Evolutionary conservation across 257 asterid genomes (phyloP), one percentile per base, ranked within the genome.

Genomic region (Nicotiana obtusifolia): DNA sequence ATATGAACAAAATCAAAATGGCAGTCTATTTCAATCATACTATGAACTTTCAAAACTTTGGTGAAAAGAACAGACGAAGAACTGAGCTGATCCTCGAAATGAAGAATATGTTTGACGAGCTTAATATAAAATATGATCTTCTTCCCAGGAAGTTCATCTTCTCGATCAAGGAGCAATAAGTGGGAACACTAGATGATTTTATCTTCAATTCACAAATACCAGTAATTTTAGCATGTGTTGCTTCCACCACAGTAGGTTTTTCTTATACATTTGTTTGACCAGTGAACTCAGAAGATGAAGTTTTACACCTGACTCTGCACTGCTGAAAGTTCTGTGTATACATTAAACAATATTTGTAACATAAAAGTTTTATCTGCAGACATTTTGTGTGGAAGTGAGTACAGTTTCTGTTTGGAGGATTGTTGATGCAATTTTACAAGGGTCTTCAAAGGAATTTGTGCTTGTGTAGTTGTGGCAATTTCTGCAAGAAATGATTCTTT

Each of bases 1-100:
- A 92, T 15, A 89, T 92, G 88, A 93, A 95, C 93, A 93, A 95
- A 91, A 88, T 95, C 35, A 93, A 92, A 87, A 93, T 95, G 95
- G 94, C 82, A 56, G 68, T 94, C 65, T 88, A 31, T 53, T 89
- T 93, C 87, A 93, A 87, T 52, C 97, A 93, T 82, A 95, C 95
- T 2, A 93, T 95, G 93, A 93, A 95, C 89, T 95, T 93, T 79
- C 99, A 95, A 82, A 84, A 95, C 82, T 88, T 11, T 24, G 82
- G 84, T 10, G 97, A 93, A 90, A 93, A 80, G 90, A 90, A 33
- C 89, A 84, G 85, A 80, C 90, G 97, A 16, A 89, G 89, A 85
- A 86, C 93, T 14, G 92, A 85, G 62, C 86, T 95, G 56, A 92
- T 93, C 79, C 88, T 92, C 19, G 97, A 93, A 89, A 84, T 92